A percentile compares a stretch with the other conserved stretches of the same genome.
These are phyloP conservation scores for Saccharomyces kudriavzevii DNA, from an alignment of 805 yeast genomes.

Conservation along the genomic window DNA sequence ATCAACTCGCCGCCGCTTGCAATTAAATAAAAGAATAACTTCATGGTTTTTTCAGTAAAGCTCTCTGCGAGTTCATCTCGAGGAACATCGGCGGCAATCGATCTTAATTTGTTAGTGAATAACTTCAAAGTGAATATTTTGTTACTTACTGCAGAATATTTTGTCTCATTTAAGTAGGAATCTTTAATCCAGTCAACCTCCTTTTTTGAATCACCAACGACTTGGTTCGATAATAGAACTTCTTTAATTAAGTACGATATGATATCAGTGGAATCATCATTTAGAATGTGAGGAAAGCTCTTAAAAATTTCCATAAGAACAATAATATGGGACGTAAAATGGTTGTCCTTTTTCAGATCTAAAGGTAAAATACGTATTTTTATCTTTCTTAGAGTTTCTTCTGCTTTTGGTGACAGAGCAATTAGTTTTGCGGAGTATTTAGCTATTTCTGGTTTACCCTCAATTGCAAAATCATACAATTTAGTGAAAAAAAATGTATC, in stretches of 20 bases:
- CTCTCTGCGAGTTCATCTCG: conserved; percentile 35
- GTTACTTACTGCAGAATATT: conserved; percentile 33
- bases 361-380: conserved; percentile 45
- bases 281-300: conserved; percentile 41
- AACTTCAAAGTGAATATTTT: conserved; percentile 48
- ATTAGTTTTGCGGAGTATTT: conserved; percentile 55
- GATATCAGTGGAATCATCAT: conserved; percentile 47
- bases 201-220: conserved; percentile 23
- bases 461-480: conserved; percentile 39
- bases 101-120: conserved; percentile 51
- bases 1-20: conserved; percentile 75
- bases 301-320: conserved; percentile 52
- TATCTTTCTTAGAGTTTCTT: conserved; percentile 34
- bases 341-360: conserved; percentile 27
- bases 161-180: conserved; percentile 33
- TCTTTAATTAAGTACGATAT: conserved; percentile 54
- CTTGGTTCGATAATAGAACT: conserved; percentile 47
- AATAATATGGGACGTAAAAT: conserved; percentile 49
- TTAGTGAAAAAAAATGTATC: conserved; percentile 35
- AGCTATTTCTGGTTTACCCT: conserved; percentile 55
- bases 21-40: conserved; percentile 56
- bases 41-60: conserved; percentile 55
- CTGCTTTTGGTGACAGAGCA: conserved; percentile 39
- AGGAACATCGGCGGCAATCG: conserved; percentile 26
- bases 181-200: conserved; percentile 43